These are phyloP conservation scores for Diatrype stigma DNA, from an alignment of 2,329 filamentous ascomycete genomes.

Conservation along the genomic window DNA sequence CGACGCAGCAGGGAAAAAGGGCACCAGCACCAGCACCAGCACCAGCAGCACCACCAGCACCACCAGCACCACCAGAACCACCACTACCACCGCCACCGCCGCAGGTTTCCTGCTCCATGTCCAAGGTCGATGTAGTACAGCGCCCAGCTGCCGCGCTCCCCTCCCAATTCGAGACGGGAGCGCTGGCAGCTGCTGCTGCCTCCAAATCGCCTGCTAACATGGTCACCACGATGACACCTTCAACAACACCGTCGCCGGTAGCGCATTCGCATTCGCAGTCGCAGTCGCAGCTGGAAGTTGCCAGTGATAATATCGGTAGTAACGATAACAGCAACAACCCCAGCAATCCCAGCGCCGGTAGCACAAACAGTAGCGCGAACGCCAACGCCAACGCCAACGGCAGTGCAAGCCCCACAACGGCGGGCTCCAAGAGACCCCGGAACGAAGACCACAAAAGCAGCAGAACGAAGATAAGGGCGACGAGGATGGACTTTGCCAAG, in stretches of 20 bases:
- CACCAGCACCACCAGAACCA: no score
- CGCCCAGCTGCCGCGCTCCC: conserved; percentile 26
- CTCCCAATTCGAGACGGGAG: conserved; percentile 21
- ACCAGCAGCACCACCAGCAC: conserved; percentile 1
- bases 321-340: conserved; percentile 6
- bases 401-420: conserved; percentile 11
- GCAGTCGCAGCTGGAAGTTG: conserved; percentile 1
- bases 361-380: conserved; percentile 1
- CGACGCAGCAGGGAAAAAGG: conserved; percentile 9
- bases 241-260: conserved; percentile 7
- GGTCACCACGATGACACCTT: conserved; percentile 6
- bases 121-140: conserved; percentile 31
- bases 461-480: conserved; percentile 27
- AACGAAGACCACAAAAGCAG: conserved; percentile 27
- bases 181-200: conserved; percentile 23
- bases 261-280: background rate
- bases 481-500: conserved; percentile 21
- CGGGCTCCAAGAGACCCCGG: conserved; percentile 25
- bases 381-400: background rate
- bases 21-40: conserved; percentile 9
- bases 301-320: conserved; percentile 14
- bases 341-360: conserved; percentile 3
- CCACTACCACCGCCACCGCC: no score
- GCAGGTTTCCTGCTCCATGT: conserved; percentile 20
- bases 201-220: conserved; percentile 10